These are phyloP conservation scores for Schizosaccharomyces octosporus DNA, from an alignment of 805 yeast genomes.

Conservation along the genomic window DNA sequence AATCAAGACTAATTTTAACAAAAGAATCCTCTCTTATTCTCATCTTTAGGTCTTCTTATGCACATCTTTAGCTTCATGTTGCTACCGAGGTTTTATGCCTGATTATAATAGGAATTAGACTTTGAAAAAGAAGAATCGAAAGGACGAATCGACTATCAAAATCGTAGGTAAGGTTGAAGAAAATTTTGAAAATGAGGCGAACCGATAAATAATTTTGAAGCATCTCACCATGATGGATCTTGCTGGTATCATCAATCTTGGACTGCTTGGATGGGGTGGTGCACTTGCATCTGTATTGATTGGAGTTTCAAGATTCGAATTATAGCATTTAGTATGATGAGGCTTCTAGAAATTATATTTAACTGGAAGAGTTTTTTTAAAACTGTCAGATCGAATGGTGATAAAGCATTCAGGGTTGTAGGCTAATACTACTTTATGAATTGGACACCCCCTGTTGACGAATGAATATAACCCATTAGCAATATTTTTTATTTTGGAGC, in stretches of 20 bases:
- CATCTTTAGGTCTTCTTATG: too few relatives aligned
- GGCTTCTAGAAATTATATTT: constrained; percentile 44
- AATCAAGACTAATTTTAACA: too few relatives aligned
- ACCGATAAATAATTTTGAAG: constrained; percentile 32
- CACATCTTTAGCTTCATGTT: too few relatives aligned
- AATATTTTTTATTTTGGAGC: constrained; percentile 31
- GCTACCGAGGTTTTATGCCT: too few relatives aligned
- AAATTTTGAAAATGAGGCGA: constrained; percentile 15
- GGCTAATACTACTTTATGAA: constrained; percentile 41
- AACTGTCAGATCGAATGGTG: constrained; percentile 37
- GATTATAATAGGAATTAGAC: too few relatives aligned
- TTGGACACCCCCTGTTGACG: constrained; percentile 36
- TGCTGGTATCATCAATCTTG: constrained; percentile 51
- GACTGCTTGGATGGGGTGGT: constrained; percentile 39
- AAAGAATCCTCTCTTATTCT: too few relatives aligned
- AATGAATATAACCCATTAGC: constrained; percentile 37
- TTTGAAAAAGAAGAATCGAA: too few relatives aligned
- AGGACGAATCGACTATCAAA: too few relatives aligned
- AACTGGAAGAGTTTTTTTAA: constrained; percentile 25
- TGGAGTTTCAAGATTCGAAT: constrained; percentile 32
- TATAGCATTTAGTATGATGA: constrained; percentile 39
- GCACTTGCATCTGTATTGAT: constrained; percentile 34
- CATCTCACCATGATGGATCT: constrained; percentile 48
- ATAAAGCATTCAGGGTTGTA: constrained; percentile 40
- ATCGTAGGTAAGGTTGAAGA: too few relatives aligned